Percentiles rank a stretch among this genome's conserved stretches.
Conservation (phyloP, 1,139 yeast genomes). For the Hansenula lynferdii region DNA sequence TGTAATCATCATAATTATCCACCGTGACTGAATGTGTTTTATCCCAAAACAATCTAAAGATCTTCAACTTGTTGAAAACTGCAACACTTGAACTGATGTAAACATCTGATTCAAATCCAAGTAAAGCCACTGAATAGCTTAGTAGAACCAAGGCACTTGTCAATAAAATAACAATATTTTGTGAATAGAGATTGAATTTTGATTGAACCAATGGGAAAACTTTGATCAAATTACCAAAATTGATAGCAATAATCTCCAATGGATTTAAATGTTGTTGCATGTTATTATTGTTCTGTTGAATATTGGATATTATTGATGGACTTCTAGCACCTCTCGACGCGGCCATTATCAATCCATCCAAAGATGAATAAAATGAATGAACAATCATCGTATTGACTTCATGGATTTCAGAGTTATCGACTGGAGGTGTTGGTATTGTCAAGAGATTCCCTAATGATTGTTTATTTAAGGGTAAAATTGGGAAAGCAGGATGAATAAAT, state of each 20-base stretch:
- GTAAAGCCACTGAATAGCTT: slow-evolving; percentile 49
- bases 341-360: slow-evolving; percentile 39
- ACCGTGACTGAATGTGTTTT: slow-evolving; percentile 5
- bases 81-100: slow-evolving; percentile 33
- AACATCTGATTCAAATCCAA: slow-evolving; percentile 17
- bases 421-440: slow-evolving; percentile 29
- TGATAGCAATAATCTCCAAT: background rate
- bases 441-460: slow-evolving; percentile 29
- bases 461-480: slow-evolving; percentile 50
- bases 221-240: background rate
- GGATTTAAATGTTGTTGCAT: slow-evolving; percentile 2
- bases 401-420: slow-evolving; percentile 23
- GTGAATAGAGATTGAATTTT: slow-evolving; percentile 22
- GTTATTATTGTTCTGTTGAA: slow-evolving; percentile 1
- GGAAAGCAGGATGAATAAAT: slow-evolving; percentile 50
- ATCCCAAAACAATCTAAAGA: slow-evolving; percentile 33
- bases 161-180: slow-evolving; percentile 32
- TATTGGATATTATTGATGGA: slow-evolving; percentile 12
- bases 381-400: slow-evolving; percentile 38
- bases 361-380: slow-evolving; percentile 46
- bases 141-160: slow-evolving; percentile 45
- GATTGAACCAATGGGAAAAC: slow-evolving; percentile 7
- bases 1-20: slow-evolving; percentile 33
- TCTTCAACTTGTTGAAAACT: slow-evolving; percentile 54
- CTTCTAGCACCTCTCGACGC: slow-evolving; percentile 27